These are phyloP conservation scores for Pichia sp. DNA, from an alignment of 1,139 yeast species.

Conservation along the genomic window DNA sequence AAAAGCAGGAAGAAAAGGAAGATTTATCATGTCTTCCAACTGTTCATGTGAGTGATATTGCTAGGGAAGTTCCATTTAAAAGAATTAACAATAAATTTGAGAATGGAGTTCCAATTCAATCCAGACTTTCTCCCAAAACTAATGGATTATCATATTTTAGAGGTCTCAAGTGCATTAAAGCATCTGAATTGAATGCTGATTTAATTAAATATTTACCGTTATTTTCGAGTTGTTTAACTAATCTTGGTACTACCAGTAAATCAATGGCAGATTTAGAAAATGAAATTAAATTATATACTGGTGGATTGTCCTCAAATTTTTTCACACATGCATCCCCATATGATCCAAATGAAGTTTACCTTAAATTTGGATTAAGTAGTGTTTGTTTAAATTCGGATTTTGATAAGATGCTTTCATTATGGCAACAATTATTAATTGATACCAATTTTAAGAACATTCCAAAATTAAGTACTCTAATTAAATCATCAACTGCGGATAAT, in stretches of 20 bases:
- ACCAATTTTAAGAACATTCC: constrained; percentile 68
- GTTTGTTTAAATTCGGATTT: constrained; percentile 68
- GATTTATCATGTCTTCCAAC: constrained; percentile 80
- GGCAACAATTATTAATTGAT: constrained; percentile 60
- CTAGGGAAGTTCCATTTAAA: constrained; percentile 45
- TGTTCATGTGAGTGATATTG: constrained; percentile 64
- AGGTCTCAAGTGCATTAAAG: constrained; percentile 42
- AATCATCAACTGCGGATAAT: constrained; percentile 71
- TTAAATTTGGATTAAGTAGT: constrained; percentile 58
- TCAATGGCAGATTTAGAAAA: constrained; percentile 81
- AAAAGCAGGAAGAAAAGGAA: constrained; percentile 61
- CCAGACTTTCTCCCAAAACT: constrained; percentile 39
- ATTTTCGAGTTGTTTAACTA: constrained; percentile 74
- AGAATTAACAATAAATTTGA: constrained; percentile 30
- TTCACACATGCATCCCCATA: constrained; percentile 53
- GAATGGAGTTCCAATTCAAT: constrained; percentile 28
- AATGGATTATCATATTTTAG: constrained; percentile 71
- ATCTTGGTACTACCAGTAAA: constrained; percentile 69
- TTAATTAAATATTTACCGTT: constrained; percentile 68
- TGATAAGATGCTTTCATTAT: constrained; percentile 52
- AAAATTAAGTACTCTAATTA: constrained; percentile 68
- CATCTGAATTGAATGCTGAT: constrained; percentile 45
- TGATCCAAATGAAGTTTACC: constrained; percentile 37
- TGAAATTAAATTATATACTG: constrained; percentile 73
- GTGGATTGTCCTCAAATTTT: constrained; percentile 66